These are phyloP conservation scores for Boletus sp. DNA, from an alignment of 768 basidiomycete species.

Conservation along the genomic window DNA sequence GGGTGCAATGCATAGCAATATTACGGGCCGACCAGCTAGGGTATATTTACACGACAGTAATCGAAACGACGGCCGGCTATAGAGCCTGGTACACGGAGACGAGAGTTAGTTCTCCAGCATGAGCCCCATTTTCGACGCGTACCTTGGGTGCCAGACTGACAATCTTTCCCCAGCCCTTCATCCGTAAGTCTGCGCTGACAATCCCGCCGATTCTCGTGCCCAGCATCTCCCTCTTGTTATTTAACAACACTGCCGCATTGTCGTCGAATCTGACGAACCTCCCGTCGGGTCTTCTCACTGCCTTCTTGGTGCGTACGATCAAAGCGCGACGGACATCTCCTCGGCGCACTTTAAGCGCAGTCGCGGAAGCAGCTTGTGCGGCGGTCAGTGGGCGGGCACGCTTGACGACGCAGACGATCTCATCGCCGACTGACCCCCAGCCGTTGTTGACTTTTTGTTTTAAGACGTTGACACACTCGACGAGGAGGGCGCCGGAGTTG, in stretches of 20 bases:
- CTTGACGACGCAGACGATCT: conserved; percentile 94
- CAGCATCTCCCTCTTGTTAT: conserved; percentile 94
- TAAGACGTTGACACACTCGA: conserved; percentile 94
- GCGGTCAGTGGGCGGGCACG: conserved; percentile 79
- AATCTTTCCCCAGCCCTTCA: conserved; percentile 95
- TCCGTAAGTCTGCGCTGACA: conserved; percentile 84
- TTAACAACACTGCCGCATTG: conserved; percentile 90
- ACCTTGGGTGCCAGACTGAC: conserved; percentile 91
- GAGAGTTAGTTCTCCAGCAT: not conserved
- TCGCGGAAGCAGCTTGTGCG: conserved; percentile 61
- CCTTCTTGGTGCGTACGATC: conserved; percentile 89
- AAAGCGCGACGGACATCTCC: conserved; percentile 96
- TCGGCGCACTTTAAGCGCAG: conserved; percentile 84
- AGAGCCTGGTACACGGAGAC: conserved; percentile 9
- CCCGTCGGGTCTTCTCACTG: conserved; percentile 84
- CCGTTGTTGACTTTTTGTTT: conserved; percentile 96
- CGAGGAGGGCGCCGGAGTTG: conserved; percentile 91
- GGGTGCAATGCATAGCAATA: not conserved
- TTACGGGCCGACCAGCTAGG: conserved; percentile 1
- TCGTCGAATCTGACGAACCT: conserved; percentile 89
- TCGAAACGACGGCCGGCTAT: conserved; percentile 2
- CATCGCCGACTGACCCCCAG: conserved; percentile 90
- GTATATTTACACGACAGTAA: conserved; percentile 9
- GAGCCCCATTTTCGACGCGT: not conserved
- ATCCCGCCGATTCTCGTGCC: conserved; percentile 93